Evolutionary conservation across 1,284 basidiomycete genomes (phyloP), one percentile per base, ranked within the genome.

Genomic region (Clitocybe nebularis): DNA sequence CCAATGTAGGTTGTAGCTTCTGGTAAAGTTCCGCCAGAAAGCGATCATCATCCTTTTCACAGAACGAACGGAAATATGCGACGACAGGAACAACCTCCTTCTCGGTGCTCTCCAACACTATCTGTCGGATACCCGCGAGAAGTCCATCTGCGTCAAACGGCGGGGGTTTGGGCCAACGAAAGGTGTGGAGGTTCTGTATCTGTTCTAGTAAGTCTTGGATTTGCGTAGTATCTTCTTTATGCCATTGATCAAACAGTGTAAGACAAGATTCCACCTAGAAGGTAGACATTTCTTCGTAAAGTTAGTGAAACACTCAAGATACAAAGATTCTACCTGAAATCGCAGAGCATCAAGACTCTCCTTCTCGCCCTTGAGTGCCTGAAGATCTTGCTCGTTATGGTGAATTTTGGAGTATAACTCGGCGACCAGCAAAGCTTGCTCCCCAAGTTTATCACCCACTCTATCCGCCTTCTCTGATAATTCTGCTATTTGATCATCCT

Each of bases 221-320:
- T 36, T 35, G 41, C 14, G 34, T 36, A 9, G 32, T 43, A 36
- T 63, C 57, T 36, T 52, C 51, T 36, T 45, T 29, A 39, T 57
- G 56, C 51, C 48, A 52, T 33, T 45, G 30, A 19, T 65, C 59
- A 24, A 59, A 48, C 49, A 16, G 54, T 52, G 63, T 19, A 42
- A 13, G 14, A 22, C 4, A 28, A 36, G 34, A n/a, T 34, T 14
- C 20, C 25, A 33, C 19, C 14, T 41, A 30, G 7, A 23, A 23
- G 30, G 6, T 22, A n/a, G n/a, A 20, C 23, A 36, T 30, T 25
- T 13, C 16, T 24, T 7, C 29, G 37, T 26, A 39, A 30, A 34
- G 11, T n/a, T 16, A 9, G 10, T 10, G 10, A n/a, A n/a, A n/a
- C n/a, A n/a, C n/a, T n/a, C n/a, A n/a, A n/a, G n/a, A n/a, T n/a